Evolutionary conservation across 345 rosid species (phyloP), one percentile per base, ranked within the genome.

Genomic region (Salix caprea): DNA sequence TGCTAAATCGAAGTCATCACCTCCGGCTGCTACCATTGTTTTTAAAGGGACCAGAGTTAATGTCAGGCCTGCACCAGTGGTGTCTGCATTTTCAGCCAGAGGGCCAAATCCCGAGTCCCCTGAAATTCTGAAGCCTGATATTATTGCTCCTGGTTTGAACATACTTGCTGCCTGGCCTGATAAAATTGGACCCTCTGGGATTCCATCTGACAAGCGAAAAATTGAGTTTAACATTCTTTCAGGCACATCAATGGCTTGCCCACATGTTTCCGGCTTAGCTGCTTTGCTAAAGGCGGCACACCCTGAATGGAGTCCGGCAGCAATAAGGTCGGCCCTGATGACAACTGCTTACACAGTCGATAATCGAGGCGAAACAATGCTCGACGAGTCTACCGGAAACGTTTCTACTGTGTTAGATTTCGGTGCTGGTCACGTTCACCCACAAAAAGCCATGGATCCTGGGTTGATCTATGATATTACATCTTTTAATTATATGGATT

Each of bases 151-250:
- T 50, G 84, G 84, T 37, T 74, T 81, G 78, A 81, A 81, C 34
- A 81, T 81, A n/a, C 81, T 81, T 26, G 84, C 84, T 16, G 84
- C 84, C 44, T 81, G 84, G 84, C 81, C 84, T n/a, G 84, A 81
- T 64, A 52, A 46, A 56, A 69, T 81, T 9, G 78, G 81, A 1
- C 84, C 84, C 2, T 77, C 84, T 11, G 71, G 84, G 39, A 34
- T 81, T 21, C 78, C 68, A 0, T 37, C 75, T 11, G 84, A 81
- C 21, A 52, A 52, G 13, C 18, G 84, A 10, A 74, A 72, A 40
- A 81, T 78, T 26, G 78, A 81, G 30, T 81, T 81, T 18, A 81
- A 81, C 46, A 81, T 81, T 65, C 84, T 81, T 8, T 81, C 84
- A 3, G 84, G 84, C 18, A 81, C 84, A 30, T 81, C 84, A 7